Evolutionary conservation across 2,329 filamentous ascomycete genomes (phyloP).

Genomic region (Trichoderma semiorbis): DNA sequence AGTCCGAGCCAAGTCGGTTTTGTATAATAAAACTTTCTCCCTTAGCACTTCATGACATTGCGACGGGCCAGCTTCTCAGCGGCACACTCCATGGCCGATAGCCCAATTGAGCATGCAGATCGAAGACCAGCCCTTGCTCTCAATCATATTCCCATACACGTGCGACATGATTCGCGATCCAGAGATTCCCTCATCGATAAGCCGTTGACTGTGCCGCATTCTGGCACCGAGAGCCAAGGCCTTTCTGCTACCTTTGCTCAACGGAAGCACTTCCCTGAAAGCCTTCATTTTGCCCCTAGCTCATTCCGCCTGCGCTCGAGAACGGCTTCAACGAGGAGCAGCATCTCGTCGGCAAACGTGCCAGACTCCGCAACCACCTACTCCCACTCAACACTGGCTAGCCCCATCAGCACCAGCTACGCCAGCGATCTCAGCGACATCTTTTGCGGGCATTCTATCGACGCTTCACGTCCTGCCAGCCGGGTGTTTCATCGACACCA

Average conservation of each 20-base stretch:
- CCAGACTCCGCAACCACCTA: constrained; percentile 39
- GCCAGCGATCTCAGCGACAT: constrained; percentile 34
- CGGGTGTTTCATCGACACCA: constrained; percentile 33
- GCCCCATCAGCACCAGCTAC: constrained; percentile 36
- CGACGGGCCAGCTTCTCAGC: constrained; percentile 10
- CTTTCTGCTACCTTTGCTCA: constrained; percentile 3
- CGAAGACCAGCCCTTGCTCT: constrained; percentile 12
- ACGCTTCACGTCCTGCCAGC: constrained; percentile 27
- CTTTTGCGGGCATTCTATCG: constrained; percentile 28
- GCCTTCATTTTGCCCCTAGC: constrained; percentile 28
- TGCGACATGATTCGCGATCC: constrained; percentile 18
- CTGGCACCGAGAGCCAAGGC: constrained; percentile 17
- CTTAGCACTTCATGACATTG: constrained; percentile 3
- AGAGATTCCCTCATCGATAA: constrained; percentile 22
- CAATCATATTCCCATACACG: constrained; percentile 13
- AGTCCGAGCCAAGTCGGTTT: not conserved
- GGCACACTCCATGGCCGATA: constrained; percentile 20
- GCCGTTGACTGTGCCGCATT: constrained; percentile 16
- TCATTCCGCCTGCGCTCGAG: constrained; percentile 34
- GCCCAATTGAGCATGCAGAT: constrained; percentile 6
- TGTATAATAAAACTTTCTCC: not conserved
- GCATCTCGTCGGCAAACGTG: constrained; percentile 36
- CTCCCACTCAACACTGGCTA: constrained; percentile 35
- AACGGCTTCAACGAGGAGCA: constrained; percentile 38
- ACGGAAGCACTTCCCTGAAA: constrained; percentile 31